Base-by-base conservation (phyloP, 306 rosid genomes). In the Rubus parviflorus region DNA sequence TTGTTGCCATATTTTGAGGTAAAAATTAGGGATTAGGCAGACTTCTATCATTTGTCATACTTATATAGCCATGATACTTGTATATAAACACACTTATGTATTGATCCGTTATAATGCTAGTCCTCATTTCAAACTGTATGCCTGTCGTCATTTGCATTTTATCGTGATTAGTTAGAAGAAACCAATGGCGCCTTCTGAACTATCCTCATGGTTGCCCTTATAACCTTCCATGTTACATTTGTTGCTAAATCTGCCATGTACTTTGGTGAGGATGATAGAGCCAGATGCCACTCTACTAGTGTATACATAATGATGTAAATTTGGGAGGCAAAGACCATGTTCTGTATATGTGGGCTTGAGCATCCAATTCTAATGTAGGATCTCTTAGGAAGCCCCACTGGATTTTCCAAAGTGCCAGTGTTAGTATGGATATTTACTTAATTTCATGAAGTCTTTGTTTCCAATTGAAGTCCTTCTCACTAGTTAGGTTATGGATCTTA, bases 11-110 rank as follows among this genome's bases (percentile, higher is more conserved):
- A 52, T 9, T 8, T 51, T 52, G 49, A 46, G 72, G 79, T 63
- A 49, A 48, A 72, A 0, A 2, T 73, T 46, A 66, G 30, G 25
- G 62, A 19, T 16, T 19, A 62, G 38, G 48, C 61, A 35, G 49
- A 49, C 60, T 52, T 66, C 8, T 79, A 64, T 42, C 3, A 30
- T 8, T 41, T 40, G 73, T 74, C 73, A 52, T 76, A 40, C 19
- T 20, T 14, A 22, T 48, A 37, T 48, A 78, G 19, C 43, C 16
- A 6, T 6, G 46, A 49, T 48, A 22, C 45, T 53, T 16, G 45
- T 41, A 12, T 63, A 37, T 60, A 14, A 13, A 35, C 17, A 62
- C 43, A 61, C n/a, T 25, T 13, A 14, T 40, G 3, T 37, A 43
- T 43, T 52, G 22, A 52, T 23, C 53, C 40, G 14, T 16, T 37